Conservation (phyloP, 2,329 filamentous ascomycete species). For the Penicillium sp. region DNA sequence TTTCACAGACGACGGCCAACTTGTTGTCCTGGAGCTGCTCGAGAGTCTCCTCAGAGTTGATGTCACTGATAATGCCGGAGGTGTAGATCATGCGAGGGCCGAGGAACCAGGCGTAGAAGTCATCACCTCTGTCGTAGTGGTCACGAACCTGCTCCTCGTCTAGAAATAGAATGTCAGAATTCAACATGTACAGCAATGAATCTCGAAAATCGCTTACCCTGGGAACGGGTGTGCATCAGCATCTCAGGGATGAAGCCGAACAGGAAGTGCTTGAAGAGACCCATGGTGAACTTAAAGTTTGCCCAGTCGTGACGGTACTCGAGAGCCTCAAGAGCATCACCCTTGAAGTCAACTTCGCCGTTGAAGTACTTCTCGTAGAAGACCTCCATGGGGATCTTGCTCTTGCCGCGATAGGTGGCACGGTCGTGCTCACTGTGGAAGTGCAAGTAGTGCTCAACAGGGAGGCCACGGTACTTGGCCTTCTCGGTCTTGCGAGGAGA, state of each 20-base stretch:
- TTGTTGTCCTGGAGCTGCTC: slow-evolving; percentile 99
- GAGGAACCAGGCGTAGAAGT: slow-evolving; percentile 98
- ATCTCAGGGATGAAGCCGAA: slow-evolving; percentile 85
- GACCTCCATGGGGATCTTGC: slow-evolving; percentile 63
- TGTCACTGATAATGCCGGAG: slow-evolving; percentile 86
- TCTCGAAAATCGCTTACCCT: slow-evolving; percentile 55
- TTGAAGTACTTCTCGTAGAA: slow-evolving; percentile 99
- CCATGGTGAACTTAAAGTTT: slow-evolving; percentile 83
- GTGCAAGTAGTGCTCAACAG: slow-evolving; percentile 78
- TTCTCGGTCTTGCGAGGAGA: slow-evolving; percentile 93
- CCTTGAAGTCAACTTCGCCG: slow-evolving; percentile 91
- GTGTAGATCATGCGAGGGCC: slow-evolving; percentile 99
- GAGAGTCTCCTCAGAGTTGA: slow-evolving; percentile 81
- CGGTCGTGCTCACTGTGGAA: slow-evolving; percentile 49
- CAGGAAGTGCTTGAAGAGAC: slow-evolving; percentile 84
- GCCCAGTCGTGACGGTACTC: slow-evolving; percentile 98
- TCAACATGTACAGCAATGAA: not conserved
- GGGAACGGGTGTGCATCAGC: slow-evolving; percentile 86
- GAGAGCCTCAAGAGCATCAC: slow-evolving; percentile 81
- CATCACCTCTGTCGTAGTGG: slow-evolving; percentile 96
- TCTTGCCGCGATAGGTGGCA: slow-evolving; percentile 49
- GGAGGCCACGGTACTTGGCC: slow-evolving; percentile 77
- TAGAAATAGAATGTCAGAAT: slow-evolving; percentile 32
- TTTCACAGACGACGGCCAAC: slow-evolving; percentile 89
- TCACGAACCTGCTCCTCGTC: slow-evolving; percentile 97